Base-by-base conservation (phyloP, 768 basidiomycete genomes). In the Boletus sp. region DNA sequence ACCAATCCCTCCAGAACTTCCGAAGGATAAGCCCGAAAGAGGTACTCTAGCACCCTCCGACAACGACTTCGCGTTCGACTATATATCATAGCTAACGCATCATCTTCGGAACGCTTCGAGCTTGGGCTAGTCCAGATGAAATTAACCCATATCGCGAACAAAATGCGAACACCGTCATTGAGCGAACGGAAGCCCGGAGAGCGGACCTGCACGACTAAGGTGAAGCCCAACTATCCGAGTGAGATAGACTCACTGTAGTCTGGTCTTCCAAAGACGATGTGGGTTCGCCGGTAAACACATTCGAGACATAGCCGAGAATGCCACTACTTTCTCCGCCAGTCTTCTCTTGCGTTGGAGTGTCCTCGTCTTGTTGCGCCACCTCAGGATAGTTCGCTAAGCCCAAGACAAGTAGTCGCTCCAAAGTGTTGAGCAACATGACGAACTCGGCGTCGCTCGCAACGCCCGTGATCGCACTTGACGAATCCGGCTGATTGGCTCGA, bases 241-340 rank as follows among this genome's bases (percentile, higher is more conserved):
- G 52, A 51, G 47, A 50, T 23, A 37, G 8, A 73, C 82, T 65
- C 60, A 86, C 89, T 52, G 77, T 79, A 9, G 84, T 64, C 56
- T 80, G 81, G 35, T 87, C 87, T 14, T 83, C 83, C 15, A 70
- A 64, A 51, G 70, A 67, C 11, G 77, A 70, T 9, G 72, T 63
- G 34, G 74, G 78, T n/a, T 93, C 90, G 0, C 84, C 83, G 39
- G 88, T 82, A 64, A 99, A 95, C 2, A 98, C 95, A 51, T 84
- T 90, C 2, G 93, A 94, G 48, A 99, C 87, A 63, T 93, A 90
- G 9, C 94, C 93, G 0, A 98, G 76, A 11, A 98, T 72, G 1
- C 94, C 87, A 64, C 80, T 77, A 9, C 76, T 75, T 58, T 86
- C 84, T 17, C 75, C 66, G 3, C 71, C 74, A 23, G 68, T 61